A percentile compares a stretch with the other conserved stretches of the same genome.
These are phyloP conservation scores for Candida loeiensis DNA, from an alignment of 805 yeast genomes.

Conservation along the genomic window DNA sequence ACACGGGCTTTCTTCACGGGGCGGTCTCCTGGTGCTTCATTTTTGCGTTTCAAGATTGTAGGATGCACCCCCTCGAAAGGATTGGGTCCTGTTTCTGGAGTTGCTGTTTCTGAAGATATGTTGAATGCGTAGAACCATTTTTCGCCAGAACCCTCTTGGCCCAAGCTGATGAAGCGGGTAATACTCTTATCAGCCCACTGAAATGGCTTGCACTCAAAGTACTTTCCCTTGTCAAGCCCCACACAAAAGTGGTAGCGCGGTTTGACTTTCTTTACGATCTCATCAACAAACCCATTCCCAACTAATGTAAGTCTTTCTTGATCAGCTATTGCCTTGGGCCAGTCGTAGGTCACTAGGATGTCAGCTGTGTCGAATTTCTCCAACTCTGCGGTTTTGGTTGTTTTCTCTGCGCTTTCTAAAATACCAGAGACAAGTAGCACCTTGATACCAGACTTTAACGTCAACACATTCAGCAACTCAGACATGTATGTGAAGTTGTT, in stretches of 20 bases:
- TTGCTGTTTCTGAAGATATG: conserved; percentile 8
- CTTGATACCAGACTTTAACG: conserved; percentile 32
- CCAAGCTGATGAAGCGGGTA: conserved; percentile 66
- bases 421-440: conserved; percentile 43
- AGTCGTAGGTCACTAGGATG: conserved; percentile 53
- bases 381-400: conserved; percentile 4
- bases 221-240: conserved; percentile 47
- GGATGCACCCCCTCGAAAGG: conserved; percentile 20
- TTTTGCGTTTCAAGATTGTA: not conserved
- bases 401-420: conserved; percentile 9
- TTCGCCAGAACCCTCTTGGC: conserved; percentile 50
- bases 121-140: conserved; percentile 76
- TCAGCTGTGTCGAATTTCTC: conserved; percentile 35
- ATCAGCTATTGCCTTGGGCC: conserved; percentile 55
- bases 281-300: conserved; percentile 46
- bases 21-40: conserved; percentile 7
- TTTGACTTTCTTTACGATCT: conserved; percentile 36
- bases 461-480: not conserved
- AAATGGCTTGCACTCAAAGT: conserved; percentile 56
- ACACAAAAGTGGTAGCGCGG: conserved; percentile 70
- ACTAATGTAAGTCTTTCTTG: conserved; percentile 41
- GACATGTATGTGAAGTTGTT: conserved; percentile 1
- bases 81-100: conserved; percentile 14
- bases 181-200: conserved; percentile 46
- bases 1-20: conserved; percentile 24